Base-by-base conservation (phyloP, 306 rosid genomes). In the Sicyos edulis region DNA sequence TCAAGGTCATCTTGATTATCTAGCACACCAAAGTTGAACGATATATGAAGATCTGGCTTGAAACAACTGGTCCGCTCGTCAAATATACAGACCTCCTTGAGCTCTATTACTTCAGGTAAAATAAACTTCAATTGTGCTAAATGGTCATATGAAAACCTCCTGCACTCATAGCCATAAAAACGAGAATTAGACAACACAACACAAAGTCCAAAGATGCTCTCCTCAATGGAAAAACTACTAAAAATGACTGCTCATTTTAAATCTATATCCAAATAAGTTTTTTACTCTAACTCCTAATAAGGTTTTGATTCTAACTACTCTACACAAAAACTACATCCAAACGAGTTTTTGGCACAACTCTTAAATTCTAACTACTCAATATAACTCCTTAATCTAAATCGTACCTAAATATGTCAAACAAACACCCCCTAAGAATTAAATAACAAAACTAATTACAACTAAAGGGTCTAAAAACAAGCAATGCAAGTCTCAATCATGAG, bases 131-230 rank as follows among this genome's bases (percentile, higher is more conserved):
- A 61, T 71, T 92, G 91, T 37, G 96, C 98, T 77, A 92, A 70
- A 83, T 90, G 90, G 45, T 71, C 20, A 44, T 77, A 78, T 0
- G 92, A 86, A 82, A 92, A 92, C 78, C 93, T 92, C 98, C 98
- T 90, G 72, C 22, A 74, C 44, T 78, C 65, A 4, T 7, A 17
- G 10, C 32, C 42, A 44, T 22, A 58, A 22, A 58, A n/a, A 26
- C 9, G 3, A 16, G 17, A 53, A 71, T 12, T 0, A n/a, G 6
- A 52, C 29, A 13, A 49, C 51, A 49, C 20, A 69, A 16, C 8
- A 22, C 7, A 0, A 1, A 13, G 6, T 11, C 3, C 7, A 8
- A 45, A 15, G 49, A n/a, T n/a, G n/a, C n/a, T n/a, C n/a, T n/a
- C n/a, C n/a, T n/a, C n/a, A n/a, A n/a, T n/a, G n/a, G n/a, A n/a